Evolutionary conservation across 768 basidiomycete species (phyloP), one percentile per base, ranked within the genome.

Genomic region (Lactarius indigo): DNA sequence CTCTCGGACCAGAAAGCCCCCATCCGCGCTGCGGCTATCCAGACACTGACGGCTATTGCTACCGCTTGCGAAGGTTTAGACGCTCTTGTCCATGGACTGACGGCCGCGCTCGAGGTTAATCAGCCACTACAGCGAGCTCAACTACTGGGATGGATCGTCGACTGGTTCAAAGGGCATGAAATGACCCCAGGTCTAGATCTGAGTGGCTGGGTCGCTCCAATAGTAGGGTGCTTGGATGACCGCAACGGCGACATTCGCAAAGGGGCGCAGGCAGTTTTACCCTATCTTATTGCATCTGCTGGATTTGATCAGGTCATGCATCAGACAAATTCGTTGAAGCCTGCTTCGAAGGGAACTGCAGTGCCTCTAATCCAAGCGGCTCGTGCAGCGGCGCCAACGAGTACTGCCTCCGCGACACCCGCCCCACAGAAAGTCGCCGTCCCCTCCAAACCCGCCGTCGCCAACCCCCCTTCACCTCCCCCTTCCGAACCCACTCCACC

Each of bases 1-100:
- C 84, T 98, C 12, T 84, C 96, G 5, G 97, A 99, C 75, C 94
- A 96, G 75, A 98, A 98, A 76, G 87, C 91, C 9, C 88, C 87
- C 23, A 89, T 93, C 57, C 88, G 97, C 59, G 78, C 85, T 6
- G 87, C 91, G 41, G 97, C 88, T 37, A 73, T 92, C 18, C 84
- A 88, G 64, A 87, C 94, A 1, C 79, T 99, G 71, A 85, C 88
- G 18, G 87, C 92, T 17, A 95, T 98, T 60, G 90, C 90, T 12
- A 85, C 84, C 6, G 92, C 91, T 7, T 91, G 91, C 70, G 93
- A 92, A 56, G 87, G 91, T 13, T 70, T 98, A 20, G 97, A 98
- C 23, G 79, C 86, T 2, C 86, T 99, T 84, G 84, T 91, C 35
- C 76, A 85, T 61, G 90, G 91, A 17, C 80, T 99, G 35, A 85